These are phyloP conservation scores for Scedosporium boydii DNA, from an alignment of 2,329 filamentous ascomycete genomes.

Conservation along the genomic window DNA sequence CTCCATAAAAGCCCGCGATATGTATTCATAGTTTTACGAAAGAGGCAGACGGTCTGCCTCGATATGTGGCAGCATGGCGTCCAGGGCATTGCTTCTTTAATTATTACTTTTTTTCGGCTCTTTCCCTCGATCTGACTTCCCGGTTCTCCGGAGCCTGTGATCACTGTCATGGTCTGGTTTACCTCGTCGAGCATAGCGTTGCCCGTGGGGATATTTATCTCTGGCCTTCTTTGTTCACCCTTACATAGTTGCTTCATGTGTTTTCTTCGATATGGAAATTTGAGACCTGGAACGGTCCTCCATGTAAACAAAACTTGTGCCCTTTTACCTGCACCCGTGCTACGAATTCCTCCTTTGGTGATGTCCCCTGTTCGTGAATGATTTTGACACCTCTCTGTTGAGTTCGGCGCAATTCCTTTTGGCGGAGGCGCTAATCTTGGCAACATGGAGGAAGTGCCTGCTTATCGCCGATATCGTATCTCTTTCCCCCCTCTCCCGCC, in stretches of 20 bases:
- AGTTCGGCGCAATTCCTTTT: too few relatives aligned
- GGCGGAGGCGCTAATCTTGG: background rate
- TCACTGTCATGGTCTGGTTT: background rate
- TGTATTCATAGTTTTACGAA: background rate
- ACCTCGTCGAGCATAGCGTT: background rate
- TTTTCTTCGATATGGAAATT: too few relatives aligned
- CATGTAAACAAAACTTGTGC: too few relatives aligned
- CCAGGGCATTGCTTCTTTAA: background rate
- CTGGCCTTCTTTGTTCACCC: too few relatives aligned
- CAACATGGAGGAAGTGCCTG: background rate
- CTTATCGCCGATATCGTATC: background rate
- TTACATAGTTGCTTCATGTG: too few relatives aligned
- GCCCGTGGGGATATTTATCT: background rate
- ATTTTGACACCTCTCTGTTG: too few relatives aligned
- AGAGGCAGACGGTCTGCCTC: background rate
- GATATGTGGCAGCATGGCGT: background rate
- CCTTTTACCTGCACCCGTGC: too few relatives aligned
- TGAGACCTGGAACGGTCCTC: too few relatives aligned
- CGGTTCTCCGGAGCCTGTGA: background rate
- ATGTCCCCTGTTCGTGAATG: too few relatives aligned
- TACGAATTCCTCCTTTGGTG: too few relatives aligned
- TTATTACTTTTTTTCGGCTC: background rate
- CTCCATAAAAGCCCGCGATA: background rate
- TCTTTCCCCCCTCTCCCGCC: background rate
- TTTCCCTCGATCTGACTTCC: slow-evolving; percentile 1